Base-by-base conservation (phyloP, 2,329 filamentous ascomycete genomes). In the Diaporthe destruens region DNA sequence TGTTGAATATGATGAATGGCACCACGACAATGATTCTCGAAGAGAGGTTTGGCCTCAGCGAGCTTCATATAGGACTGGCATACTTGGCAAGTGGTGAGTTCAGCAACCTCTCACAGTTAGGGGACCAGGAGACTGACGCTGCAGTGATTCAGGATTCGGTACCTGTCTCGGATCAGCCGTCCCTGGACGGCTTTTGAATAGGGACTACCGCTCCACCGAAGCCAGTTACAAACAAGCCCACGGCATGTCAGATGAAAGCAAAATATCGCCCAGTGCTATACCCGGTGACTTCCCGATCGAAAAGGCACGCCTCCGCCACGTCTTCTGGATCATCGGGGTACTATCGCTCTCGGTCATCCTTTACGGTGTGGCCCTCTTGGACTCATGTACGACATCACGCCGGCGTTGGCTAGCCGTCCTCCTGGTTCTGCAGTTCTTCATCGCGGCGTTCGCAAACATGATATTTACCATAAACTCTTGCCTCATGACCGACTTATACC, bases 301-400 rank as follows among this genome's bases (percentile, higher is more conserved):
- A n/a, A 78, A 78, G 16, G 80, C 81, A 7, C 80, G 83, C 0
- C 79, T 86, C 23, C 78, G 79, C 16, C 80, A 82, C 66, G 78
- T 84, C 9, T 82, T 81, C 47, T 83, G 81, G 80, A 79, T 84
- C 72, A 79, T 79, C 6, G 75, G 76, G 1, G 54, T 82, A 3
- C 84, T 86, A 74, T 78, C 81, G 3, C 69, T 80, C 11, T 77
- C 78, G 25, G 80, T 80, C 0, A 80, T 76, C 9, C 74, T 76
- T 11, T 84, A 85, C 67, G 82, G 82, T 5, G 39, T 49, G 23
- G 23, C 39, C 1, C 34, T 65, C 20, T 20, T 20, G 1, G 11
- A 39, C 9, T 20, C 44, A 20, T 20, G 34, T 1, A 39, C 75
- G 0, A 74, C 65, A 9, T 74, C 72, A 4, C 53, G 44, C 18